Conservation (phyloP, 805 yeast species). For the Cyberlindnera veronae region DNA sequence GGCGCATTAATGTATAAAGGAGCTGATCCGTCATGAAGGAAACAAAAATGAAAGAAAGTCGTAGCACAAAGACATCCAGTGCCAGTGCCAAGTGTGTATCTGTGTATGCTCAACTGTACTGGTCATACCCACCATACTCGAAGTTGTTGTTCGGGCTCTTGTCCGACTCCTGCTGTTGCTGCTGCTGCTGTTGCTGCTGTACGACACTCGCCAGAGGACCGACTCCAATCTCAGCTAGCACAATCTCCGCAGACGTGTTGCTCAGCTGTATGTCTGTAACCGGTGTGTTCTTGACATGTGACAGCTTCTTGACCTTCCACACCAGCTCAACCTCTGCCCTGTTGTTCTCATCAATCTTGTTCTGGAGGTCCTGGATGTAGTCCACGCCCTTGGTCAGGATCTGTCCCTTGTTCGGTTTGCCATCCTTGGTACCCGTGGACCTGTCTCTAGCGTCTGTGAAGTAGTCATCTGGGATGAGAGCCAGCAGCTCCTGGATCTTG, state of each 20-base stretch:
- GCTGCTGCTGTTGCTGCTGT: slow-evolving; percentile 9
- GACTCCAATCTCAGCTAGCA: slow-evolving; percentile 74
- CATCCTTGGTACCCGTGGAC: slow-evolving; percentile 72
- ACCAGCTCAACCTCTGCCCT: slow-evolving; percentile 73
- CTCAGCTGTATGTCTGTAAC: slow-evolving; percentile 40
- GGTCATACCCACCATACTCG: slow-evolving; percentile 39
- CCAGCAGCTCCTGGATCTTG: slow-evolving; percentile 49
- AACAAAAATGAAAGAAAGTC: neutral
- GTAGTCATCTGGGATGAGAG: slow-evolving; percentile 41
- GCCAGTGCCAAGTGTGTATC: neutral
- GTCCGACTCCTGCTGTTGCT: slow-evolving; percentile 5
- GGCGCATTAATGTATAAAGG: too few species aligned
- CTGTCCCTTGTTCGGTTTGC: slow-evolving; percentile 83
- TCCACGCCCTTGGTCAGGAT: slow-evolving; percentile 73
- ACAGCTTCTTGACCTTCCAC: slow-evolving; percentile 52
- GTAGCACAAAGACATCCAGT: neutral
- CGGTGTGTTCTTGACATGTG: slow-evolving; percentile 41
- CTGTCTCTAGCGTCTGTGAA: slow-evolving; percentile 40
- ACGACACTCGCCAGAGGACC: slow-evolving; percentile 61
- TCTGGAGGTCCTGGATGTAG: slow-evolving; percentile 63
- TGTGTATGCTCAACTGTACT: slow-evolving; percentile 25
- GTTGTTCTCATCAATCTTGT: slow-evolving; percentile 72
- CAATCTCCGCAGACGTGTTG: slow-evolving; percentile 76
- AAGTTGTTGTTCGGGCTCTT: slow-evolving; percentile 30
- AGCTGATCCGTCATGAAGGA: too few species aligned